A percentile compares a stretch with the other conserved stretches of the same genome.
phyloP scores from a whole-genome alignment of 2,329 filamentous ascomycete genomes.

The Alternaria brassicicola region DNA sequence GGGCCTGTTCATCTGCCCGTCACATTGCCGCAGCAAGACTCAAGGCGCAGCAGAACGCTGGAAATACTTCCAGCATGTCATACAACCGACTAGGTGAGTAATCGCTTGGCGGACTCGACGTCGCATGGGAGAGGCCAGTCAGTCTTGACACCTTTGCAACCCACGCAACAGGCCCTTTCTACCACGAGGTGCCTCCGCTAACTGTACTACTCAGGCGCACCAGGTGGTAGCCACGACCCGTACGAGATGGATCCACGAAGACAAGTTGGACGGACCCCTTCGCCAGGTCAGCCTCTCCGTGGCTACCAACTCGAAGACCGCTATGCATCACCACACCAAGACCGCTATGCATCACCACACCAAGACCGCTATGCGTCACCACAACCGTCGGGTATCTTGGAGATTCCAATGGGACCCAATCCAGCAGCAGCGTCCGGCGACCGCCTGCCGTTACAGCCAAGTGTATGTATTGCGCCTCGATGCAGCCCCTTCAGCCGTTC shows the following conservation, averaged over 20 bases:
- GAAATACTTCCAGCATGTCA: constrained; percentile 33
- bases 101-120: background rate
- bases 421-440: constrained; percentile 69
- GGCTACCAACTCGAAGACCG: constrained; percentile 85
- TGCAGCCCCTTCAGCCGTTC: background rate
- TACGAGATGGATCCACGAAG: constrained; percentile 60
- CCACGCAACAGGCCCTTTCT: background rate
- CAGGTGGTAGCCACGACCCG: constrained; percentile 27
- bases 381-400: constrained; percentile 57
- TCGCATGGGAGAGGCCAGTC: background rate
- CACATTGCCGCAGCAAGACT: constrained; percentile 23
- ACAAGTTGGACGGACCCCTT: constrained; percentile 64
- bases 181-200: background rate
- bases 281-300: constrained; percentile 74
- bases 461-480: constrained; percentile 62
- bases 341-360: constrained; percentile 67
- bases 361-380: constrained; percentile 70
- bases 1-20: constrained; percentile 20
- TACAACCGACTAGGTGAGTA: constrained; percentile 49
- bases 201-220: constrained; percentile 27
- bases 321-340: constrained; percentile 65
- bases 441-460: constrained; percentile 80
- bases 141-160: background rate
- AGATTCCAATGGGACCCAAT: constrained; percentile 70
- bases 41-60: constrained; percentile 28